phyloP scores from a whole-genome alignment of 2,329 filamentous ascomycete genomes.

The Beauveria australis region DNA sequence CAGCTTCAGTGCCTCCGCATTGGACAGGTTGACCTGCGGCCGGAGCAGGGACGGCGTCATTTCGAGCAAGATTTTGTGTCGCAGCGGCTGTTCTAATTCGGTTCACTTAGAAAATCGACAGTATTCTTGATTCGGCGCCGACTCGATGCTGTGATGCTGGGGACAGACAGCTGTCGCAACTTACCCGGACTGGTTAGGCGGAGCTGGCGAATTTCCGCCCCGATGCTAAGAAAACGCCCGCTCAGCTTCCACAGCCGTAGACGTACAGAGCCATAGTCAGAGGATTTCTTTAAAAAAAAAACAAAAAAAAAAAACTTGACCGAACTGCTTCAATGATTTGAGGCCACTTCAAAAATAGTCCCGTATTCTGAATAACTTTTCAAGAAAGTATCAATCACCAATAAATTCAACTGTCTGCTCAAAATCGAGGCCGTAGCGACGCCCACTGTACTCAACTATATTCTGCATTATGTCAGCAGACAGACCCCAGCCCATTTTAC shows the following conservation, averaged over 20 bases:
- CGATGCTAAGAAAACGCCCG: background rate
- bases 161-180: constrained; percentile 5
- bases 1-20: constrained; percentile 45
- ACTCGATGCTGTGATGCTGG: background rate
- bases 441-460: background rate
- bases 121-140: background rate
- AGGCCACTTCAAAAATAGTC: too few species aligned
- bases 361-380: too few species aligned
- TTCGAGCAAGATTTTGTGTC: constrained; percentile 2
- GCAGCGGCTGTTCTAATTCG: background rate
- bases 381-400: too few species aligned
- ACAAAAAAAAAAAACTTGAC: too few species aligned
- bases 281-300: background rate
- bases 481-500: background rate
- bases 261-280: background rate
- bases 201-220: constrained; percentile 14
- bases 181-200: background rate
- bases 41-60: constrained; percentile 49
- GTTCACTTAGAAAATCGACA: background rate
- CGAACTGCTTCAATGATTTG: too few species aligned
- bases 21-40: constrained; percentile 48
- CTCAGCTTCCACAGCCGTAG: background rate
- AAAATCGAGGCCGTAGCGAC: background rate
- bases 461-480: constrained; percentile 2
- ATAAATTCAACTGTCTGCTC: background rate